Evolutionary conservation across 345 rosid genomes (phyloP).

Genomic region (Populus alba): DNA sequence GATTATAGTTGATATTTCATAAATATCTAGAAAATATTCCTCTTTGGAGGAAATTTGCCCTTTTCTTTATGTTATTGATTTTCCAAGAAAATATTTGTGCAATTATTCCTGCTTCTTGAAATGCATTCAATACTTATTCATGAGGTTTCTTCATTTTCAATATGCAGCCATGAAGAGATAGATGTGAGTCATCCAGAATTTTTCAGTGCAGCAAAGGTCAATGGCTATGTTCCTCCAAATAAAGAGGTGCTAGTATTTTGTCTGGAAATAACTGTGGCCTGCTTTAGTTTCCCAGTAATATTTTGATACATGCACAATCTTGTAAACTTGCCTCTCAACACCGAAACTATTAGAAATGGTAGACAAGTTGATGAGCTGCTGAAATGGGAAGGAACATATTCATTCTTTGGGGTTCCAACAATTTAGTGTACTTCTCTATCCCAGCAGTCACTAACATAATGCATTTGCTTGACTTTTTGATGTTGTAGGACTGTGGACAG

Average conservation of each 20-base stretch:
- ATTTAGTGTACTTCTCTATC: background rate
- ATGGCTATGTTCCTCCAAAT: conserved; percentile 89
- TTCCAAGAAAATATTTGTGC: background rate
- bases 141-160: conserved; percentile 18
- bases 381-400: background rate
- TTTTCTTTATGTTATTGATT: background rate
- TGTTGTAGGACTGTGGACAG: conserved; percentile 80
- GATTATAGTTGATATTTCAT: no score
- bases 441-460: background rate
- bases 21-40: no score
- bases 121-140: background rate
- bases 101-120: background rate
- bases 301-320: background rate
- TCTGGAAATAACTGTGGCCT: conserved; percentile 14
- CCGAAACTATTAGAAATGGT: background rate
- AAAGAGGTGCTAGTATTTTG: conserved; percentile 52
- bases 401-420: background rate
- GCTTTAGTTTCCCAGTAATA: background rate
- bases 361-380: conserved; percentile 3
- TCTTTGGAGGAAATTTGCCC: no score
- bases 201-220: conserved; percentile 77
- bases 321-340: conserved; percentile 8
- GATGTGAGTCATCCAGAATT: conserved; percentile 97
- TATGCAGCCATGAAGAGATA: conserved; percentile 80
- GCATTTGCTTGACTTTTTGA: conserved; percentile 9